Percentiles rank a stretch among this genome's conserved stretches.
Evolutionary conservation across 495 filamentous ascomycete genomes (phyloP).

Genomic region (Podospora appendiculata): DNA sequence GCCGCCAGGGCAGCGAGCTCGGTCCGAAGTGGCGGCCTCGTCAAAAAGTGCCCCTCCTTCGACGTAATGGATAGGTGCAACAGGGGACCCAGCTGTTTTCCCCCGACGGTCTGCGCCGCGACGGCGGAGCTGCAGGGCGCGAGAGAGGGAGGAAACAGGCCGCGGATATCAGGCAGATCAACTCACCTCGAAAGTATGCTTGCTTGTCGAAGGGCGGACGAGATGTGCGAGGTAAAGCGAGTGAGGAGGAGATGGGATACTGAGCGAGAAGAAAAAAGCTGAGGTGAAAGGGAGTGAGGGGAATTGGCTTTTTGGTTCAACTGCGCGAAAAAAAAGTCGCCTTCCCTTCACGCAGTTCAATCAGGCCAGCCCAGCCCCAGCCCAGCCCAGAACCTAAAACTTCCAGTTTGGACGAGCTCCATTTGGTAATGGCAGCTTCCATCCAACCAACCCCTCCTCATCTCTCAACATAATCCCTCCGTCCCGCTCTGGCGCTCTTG

Average conservation of each 20-base stretch:
- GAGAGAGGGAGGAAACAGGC: too few species aligned
- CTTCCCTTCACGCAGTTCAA: too few species aligned
- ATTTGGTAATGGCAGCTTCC: not conserved
- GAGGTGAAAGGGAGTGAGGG: not conserved
- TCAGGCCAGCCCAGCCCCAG: too few species aligned
- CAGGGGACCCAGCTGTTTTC: too few species aligned
- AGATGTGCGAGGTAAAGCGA: not conserved
- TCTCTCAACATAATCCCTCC: not conserved
- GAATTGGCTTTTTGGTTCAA: constrained; percentile 7
- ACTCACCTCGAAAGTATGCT: constrained; percentile 3
- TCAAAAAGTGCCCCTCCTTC: not conserved
- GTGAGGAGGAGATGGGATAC: not conserved
- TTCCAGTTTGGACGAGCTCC: not conserved
- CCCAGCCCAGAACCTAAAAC: constrained; percentile 1
- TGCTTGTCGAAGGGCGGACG: not conserved
- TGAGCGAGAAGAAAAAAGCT: not conserved
- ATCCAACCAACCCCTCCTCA: not conserved
- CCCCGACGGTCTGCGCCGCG: too few species aligned
- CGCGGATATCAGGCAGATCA: not conserved
- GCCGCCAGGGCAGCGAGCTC: too few species aligned
- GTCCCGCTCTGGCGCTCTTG: too few species aligned
- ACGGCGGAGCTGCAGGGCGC: too few species aligned
- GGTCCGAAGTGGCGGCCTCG: not conserved
- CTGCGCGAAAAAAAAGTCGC: constrained; percentile 9
- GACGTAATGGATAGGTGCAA: not conserved